Base-by-base conservation (phyloP, 495 filamentous ascomycete species). In the Lentithecium fluviatile region DNA sequence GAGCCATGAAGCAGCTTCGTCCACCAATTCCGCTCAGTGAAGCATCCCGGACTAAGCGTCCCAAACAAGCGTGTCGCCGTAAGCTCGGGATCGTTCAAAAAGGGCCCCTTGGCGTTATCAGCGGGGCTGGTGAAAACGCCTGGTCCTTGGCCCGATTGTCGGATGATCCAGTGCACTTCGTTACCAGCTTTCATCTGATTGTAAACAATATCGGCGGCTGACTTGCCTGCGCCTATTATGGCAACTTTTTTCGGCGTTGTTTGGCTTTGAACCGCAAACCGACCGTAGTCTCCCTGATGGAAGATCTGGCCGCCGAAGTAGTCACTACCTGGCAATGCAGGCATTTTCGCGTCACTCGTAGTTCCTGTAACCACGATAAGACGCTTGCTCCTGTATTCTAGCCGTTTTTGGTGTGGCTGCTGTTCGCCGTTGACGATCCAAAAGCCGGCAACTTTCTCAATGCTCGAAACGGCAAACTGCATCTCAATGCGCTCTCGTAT, bases 141-240 rank as follows among this genome's bases (percentile, higher is more conserved):
- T 26, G 55, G 55, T 11, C 55, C 55, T 17, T 42, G 21, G n/a
- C 55, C 55, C 6, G 21, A 19, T 17, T 50, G 32, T 32, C 55
- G 55, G 12, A 58, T 50, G 23, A 58, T 48, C 55, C 55, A 58
- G 45, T 51, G 19, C 23, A 58, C 55, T 17, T 50, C 43, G 43
- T 58, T n/a, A n/a, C 55, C 55, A 15, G 55, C 43, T 52, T 58
- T 58, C 24, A 50, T 23, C 11, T 7, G n/a, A 21, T 7, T 25
- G 32, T 58, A 58, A 5, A 58, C 55, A 6, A 51, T 51, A 50
- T 58, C 55, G 7, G 55, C 55, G 34, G 45, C 55, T 6, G 55
- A 58, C 29, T 58, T 58, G 7, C 43, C 55, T 13, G n/a, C 55
- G 42, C 55, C 55, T 6, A 58, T 7, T 10, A 58, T 25, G 8